A percentile compares a stretch with the other conserved stretches of the same genome.
Evolutionary conservation across 176 grass and related monocot species (phyloP).

Genomic region (Chloris gayana): DNA sequence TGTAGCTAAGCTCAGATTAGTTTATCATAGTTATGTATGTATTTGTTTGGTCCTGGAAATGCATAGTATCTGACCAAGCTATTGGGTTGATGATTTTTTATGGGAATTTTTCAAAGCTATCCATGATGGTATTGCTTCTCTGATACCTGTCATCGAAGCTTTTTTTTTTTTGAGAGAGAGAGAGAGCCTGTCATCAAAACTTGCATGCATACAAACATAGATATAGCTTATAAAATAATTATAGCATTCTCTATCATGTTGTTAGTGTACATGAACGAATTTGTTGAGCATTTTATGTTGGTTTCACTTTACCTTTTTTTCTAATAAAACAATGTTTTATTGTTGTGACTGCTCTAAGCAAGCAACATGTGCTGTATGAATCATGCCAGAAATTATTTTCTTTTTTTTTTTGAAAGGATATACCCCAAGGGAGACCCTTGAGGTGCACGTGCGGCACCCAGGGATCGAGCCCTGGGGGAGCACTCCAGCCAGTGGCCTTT

Average conservation of each 20-base stretch:
- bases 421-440: too few species aligned
- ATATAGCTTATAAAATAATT: not conserved
- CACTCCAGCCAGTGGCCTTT: too few species aligned
- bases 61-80: not conserved
- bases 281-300: not conserved
- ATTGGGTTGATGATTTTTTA: constrained; percentile 7
- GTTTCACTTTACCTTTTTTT: not conserved
- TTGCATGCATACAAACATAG: constrained; percentile 1
- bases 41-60: constrained; percentile 1
- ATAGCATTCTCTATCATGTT: not conserved
- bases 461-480: too few species aligned
- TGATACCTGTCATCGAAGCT: not conserved
- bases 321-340: too few species aligned
- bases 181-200: not conserved
- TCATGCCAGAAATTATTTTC: not conserved
- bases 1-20: not conserved
- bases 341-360: not conserved
- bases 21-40: not conserved
- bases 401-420: too few species aligned
- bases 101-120: not conserved
- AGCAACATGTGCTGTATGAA: not conserved
- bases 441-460: too few species aligned
- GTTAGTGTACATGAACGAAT: constrained; percentile 1
- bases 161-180: too few species aligned
- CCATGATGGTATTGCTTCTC: constrained; percentile 4